Evolutionary conservation across 2,329 filamentous ascomycete species (phyloP).

Genomic region (Massarina eburnea): DNA sequence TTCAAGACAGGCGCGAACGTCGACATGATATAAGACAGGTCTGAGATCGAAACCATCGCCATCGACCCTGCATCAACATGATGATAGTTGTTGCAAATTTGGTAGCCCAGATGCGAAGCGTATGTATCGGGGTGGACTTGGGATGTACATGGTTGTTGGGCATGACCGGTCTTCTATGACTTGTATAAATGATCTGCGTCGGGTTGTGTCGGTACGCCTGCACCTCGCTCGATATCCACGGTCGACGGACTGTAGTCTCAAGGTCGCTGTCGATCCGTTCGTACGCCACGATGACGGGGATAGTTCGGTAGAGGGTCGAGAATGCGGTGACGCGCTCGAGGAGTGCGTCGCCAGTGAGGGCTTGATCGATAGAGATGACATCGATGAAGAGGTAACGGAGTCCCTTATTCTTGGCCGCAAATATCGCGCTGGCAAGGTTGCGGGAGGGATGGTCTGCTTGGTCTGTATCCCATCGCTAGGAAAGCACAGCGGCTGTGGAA

Average conservation of each 20-base stretch:
- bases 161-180: too few species aligned
- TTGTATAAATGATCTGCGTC: too few species aligned
- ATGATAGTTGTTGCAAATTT: neutral
- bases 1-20: neutral
- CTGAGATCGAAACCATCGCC: neutral
- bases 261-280: neutral
- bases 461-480: neutral
- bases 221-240: neutral
- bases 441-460: neutral
- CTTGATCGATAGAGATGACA: conserved; percentile 1
- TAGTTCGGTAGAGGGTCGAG: neutral
- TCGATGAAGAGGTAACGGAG: conserved; percentile 1
- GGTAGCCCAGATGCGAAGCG: neutral
- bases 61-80: neutral
- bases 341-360: neutral
- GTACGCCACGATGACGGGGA: conserved; percentile 1
- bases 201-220: neutral
- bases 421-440: neutral
- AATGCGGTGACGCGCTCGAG: neutral
- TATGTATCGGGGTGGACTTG: neutral
- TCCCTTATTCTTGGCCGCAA: neutral
- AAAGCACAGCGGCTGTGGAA: neutral
- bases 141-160: neutral
- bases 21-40: neutral
- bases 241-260: neutral